Conservation (phyloP, 768 basidiomycete genomes). For the Leccinellum albellum region DNA sequence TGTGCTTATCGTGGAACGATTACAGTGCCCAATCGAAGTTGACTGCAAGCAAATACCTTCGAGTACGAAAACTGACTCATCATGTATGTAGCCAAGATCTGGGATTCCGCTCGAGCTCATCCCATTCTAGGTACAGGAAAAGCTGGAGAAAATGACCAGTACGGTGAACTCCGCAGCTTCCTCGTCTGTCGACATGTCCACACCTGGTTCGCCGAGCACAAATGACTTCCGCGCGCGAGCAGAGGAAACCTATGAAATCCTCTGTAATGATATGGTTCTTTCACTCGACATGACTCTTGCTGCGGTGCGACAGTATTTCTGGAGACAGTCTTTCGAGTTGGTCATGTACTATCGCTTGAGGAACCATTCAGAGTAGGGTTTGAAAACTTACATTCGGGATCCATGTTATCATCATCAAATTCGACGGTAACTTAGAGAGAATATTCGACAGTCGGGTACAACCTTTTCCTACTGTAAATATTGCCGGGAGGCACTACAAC, state of each 20-base stretch:
- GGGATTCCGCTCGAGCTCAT: conserved; percentile 3
- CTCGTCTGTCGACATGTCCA: conserved; percentile 39
- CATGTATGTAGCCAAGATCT: conserved; percentile 56
- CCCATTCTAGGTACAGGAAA: conserved; percentile 69
- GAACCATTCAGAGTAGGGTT: conserved; percentile 2
- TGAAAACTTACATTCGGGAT: not conserved
- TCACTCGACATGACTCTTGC: conserved; percentile 88
- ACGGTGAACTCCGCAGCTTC: conserved; percentile 30
- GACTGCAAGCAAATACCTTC: conserved; percentile 81
- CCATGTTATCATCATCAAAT: not conserved
- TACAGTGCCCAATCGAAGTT: conserved; percentile 73
- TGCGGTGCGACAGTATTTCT: conserved; percentile 85
- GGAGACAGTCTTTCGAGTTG: conserved; percentile 72
- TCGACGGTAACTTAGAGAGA: conserved; percentile 18
- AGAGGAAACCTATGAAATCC: conserved; percentile 79
- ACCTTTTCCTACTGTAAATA: not conserved
- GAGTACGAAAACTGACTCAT: conserved; percentile 76
- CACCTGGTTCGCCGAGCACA: conserved; percentile 24
- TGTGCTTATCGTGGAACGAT: not conserved
- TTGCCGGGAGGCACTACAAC: not conserved
- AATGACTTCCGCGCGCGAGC: conserved; percentile 31
- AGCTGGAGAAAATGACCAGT: conserved; percentile 56
- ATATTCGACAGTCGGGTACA: conserved; percentile 16
- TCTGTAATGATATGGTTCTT: conserved; percentile 82
- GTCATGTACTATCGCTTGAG: conserved; percentile 72